Conservation (phyloP, 2,329 filamentous ascomycete species). For the Pseudogymnoascus sp. region DNA sequence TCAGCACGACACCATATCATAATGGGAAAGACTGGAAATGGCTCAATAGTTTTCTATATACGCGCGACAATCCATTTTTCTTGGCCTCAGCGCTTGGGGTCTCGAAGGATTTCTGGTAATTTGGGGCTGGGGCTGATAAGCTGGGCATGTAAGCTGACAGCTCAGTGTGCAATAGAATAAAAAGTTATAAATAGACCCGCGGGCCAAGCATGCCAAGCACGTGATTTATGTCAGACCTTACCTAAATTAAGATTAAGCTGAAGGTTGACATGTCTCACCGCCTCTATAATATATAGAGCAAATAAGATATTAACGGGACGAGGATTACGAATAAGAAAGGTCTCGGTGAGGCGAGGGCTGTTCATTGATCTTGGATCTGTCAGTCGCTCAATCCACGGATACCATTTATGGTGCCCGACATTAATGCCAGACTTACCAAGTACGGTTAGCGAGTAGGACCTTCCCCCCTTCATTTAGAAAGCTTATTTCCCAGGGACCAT, state of each 20-base stretch:
- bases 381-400: neutral
- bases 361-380: neutral
- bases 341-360: neutral
- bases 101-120: constrained; percentile 3
- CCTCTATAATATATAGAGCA: neutral
- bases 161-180: neutral
- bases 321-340: neutral
- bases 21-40: neutral
- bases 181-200: neutral
- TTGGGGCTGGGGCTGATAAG: neutral
- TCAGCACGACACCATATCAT: neutral
- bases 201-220: neutral
- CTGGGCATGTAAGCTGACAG: constrained; percentile 3
- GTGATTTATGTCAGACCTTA: neutral
- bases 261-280: neutral
- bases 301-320: neutral
- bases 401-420: neutral
- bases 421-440: neutral
- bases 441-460: neutral
- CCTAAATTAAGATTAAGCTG: neutral
- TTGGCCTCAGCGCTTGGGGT: neutral
- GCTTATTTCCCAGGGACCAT: neutral
- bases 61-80: neutral
- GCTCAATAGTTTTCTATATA: constrained; percentile 4
- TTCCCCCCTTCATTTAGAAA: neutral